phyloP scores from a whole-genome alignment of 331 rosid species.

The Malus hybrid region DNA sequence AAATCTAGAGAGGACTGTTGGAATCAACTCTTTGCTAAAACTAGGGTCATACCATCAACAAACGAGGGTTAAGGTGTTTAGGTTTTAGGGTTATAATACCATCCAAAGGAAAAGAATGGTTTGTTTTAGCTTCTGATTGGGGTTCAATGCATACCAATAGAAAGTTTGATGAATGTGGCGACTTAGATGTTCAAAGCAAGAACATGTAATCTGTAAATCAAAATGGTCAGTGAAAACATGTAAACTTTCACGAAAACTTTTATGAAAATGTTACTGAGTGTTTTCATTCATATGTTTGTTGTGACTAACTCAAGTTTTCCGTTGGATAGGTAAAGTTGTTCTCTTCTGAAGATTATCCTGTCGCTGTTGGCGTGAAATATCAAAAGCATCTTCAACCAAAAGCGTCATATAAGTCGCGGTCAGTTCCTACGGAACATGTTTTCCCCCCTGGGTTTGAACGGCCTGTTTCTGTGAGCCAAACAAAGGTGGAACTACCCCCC shows the following conservation, averaged over 20 bases:
- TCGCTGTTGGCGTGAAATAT: slow-evolving; percentile 33
- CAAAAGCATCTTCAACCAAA: slow-evolving; percentile 42
- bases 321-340: slow-evolving; percentile 48
- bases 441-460: slow-evolving; percentile 64
- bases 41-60: too few relatives aligned
- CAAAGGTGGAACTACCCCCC: slow-evolving; percentile 14
- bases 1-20: not conserved
- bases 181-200: too few relatives aligned
- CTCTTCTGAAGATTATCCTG: slow-evolving; percentile 47
- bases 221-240: not conserved
- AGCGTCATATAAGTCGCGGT: slow-evolving; percentile 23
- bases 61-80: not conserved
- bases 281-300: not conserved
- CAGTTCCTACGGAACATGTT: slow-evolving; percentile 23
- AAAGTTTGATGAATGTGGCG: too few relatives aligned
- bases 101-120: not conserved
- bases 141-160: not conserved
- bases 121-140: not conserved
- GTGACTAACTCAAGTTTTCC: not conserved
- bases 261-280: not conserved
- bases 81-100: not conserved
- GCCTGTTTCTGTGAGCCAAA: slow-evolving; percentile 11
- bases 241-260: too few relatives aligned
- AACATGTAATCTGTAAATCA: not conserved
- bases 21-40: not conserved